Evolutionary conservation across 2,329 filamentous ascomycete species (phyloP), one percentile per base, ranked within the genome.

Genomic region (Phialophora expanda): DNA sequence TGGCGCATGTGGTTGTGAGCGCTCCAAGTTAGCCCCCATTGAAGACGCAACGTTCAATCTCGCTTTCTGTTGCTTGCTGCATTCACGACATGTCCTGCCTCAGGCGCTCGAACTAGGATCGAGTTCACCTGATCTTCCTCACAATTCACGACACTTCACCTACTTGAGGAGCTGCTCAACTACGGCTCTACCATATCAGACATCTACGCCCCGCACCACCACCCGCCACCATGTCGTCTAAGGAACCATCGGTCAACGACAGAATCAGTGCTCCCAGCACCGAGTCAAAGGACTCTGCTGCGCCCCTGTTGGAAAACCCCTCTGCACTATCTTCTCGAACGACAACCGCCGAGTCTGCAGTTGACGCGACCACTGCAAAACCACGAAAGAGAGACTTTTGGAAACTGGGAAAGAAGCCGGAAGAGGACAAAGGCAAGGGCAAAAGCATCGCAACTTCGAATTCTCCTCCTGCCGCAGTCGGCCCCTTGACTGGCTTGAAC

Each of bases 371-470:
- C 20, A 53, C 63, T 32, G 71, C 71, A 24, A 84, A 82, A 70
- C 70, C 73, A 62, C 84, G 85, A 76, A 88, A 85, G 77, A 81
- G 85, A 69, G 82, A 82, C 66, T 78, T 89, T 30, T 89, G 88
- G 75, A 83, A 85, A 4, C 84, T 89, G 66, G 85, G 85, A 64
- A 88, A 86, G 80, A 89, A 88, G 78, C 88, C 86, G 78, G 74
- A 75, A 11, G 74, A 76, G 41, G 73, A 75, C 54, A 77, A 79
- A 57, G 7, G 61, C 32, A 69, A 70, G 51, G 64, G 64, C 69
- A 77, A 75, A 63, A 71, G 69, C 14, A 56, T 71, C 24, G 68
- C 64, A 28, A 41, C 63, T 30, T 64, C 70, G 46, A 67, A 61
- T 51, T 62, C 70, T 55, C 62, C 61, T 34, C 70, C 69, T 64